Evolutionary conservation across 768 basidiomycete species (phyloP), one percentile per base, ranked within the genome.

Genomic region (Pleurotus platypus): DNA sequence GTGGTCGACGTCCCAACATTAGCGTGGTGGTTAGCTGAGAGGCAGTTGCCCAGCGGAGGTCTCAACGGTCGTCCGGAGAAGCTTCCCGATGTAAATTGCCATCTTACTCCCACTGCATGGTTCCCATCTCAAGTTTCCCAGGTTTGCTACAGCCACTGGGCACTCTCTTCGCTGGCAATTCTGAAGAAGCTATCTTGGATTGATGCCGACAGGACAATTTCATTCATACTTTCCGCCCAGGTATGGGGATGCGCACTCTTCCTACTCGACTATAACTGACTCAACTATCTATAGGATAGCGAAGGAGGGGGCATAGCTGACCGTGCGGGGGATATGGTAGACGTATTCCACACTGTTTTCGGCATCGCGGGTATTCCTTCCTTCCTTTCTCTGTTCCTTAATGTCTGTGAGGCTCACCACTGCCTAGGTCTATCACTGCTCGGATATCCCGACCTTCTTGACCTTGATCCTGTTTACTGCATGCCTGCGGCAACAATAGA

Each of bases 91-190:
- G 97, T 96, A 63, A 63, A 86, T 78, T 5, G 8, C 46, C 22
- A 46, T 35, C 12, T 42, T 37, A n/a, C 9, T 20, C n/a, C 8
- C 38, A 3, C 16, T 22, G 5, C 18, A 7, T 13, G 5, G 16
- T 12, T 20, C 39, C 22, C 27, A 12, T 26, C n/a, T 59, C 42
- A 35, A 9, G 38, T 45, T 18, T 16, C n/a, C 4, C 59, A 96
- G 94, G 92, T 98, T 15, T 99, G 97, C 74, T 99, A 99, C 71
- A 93, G 91, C 64, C 94, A 93, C 73, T 99, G 94, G 94, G 92
- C 94, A 3, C 80, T 98, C 4, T 95, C 97, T 1, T 77, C 91
- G 0, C 70, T 98, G 53, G 84, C 93, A 22, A 95, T 98, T 57
- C 70, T 99, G 42, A 81, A 85, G 45, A 91, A 87, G 64, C 68